These are phyloP conservation scores for Suillus discolor DNA, from an alignment of 768 basidiomycete genomes.

Conservation along the genomic window DNA sequence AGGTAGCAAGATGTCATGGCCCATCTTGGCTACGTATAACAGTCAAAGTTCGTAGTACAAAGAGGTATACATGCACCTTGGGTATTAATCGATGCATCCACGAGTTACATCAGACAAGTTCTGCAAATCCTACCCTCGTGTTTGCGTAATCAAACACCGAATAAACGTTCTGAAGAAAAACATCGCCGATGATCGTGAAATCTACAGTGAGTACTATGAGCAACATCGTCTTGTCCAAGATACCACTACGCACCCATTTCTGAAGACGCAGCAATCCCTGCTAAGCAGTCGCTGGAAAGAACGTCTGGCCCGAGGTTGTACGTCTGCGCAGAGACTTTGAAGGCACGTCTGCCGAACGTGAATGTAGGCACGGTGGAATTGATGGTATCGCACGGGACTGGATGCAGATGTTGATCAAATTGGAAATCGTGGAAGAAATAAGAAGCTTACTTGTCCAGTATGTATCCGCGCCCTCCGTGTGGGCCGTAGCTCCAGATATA, in stretches of 20 bases:
- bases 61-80: neutral
- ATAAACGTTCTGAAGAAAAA: conserved; percentile 28
- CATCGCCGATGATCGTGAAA: conserved; percentile 29
- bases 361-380: conserved; percentile 26
- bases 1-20: neutral
- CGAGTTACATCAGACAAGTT: conserved; percentile 10
- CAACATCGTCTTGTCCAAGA: neutral
- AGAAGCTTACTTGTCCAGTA: conserved; percentile 33
- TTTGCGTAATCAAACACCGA: conserved; percentile 30
- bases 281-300: conserved; percentile 30
- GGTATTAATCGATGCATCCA: neutral
- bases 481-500: conserved; percentile 26
- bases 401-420: neutral
- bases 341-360: conserved; percentile 37
- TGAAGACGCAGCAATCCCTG: conserved; percentile 25
- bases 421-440: neutral
- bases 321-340: conserved; percentile 30
- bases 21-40: neutral
- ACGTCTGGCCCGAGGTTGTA: conserved; percentile 42
- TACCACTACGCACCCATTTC: conserved; percentile 12
- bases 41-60: neutral
- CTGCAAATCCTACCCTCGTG: conserved; percentile 40
- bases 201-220: conserved; percentile 14
- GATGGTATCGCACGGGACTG: conserved; percentile 23
- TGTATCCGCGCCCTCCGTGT: conserved; percentile 14